Evolutionary conservation across 345 rosid genomes (phyloP).

Genomic region (Leavenworthia alabamica): DNA sequence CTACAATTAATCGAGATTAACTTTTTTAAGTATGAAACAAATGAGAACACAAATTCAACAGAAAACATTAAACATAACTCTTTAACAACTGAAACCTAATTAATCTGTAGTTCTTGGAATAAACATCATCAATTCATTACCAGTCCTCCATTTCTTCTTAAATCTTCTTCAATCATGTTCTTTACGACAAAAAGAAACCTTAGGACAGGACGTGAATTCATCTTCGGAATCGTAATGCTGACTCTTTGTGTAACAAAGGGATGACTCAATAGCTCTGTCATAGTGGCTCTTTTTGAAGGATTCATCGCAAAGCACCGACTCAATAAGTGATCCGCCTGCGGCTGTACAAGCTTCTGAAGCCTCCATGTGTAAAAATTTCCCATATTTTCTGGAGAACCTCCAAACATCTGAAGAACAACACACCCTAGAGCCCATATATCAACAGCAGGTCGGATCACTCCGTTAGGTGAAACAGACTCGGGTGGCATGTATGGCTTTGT

Average conservation of each 20-base stretch:
- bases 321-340: neutral
- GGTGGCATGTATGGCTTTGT: constrained; percentile 4
- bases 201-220: no score
- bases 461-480: neutral
- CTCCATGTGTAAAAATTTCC: neutral
- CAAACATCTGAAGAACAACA: constrained; percentile 11
- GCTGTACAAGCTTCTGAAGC: neutral
- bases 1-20: no score
- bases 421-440: constrained; percentile 14
- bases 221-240: no score
- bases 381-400: neutral
- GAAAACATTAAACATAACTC: no score
- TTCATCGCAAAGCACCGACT: neutral
- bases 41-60: no score
- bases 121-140: no score
- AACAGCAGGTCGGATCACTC: neutral
- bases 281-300: neutral
- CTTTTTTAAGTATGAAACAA: no score
- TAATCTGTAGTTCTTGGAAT: no score
- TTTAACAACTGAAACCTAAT: no score
- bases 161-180: no score
- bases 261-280: neutral
- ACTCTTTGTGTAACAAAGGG: neutral
- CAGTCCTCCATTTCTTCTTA: no score
- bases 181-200: neutral